These are phyloP conservation scores for Boletus patriciae DNA, from an alignment of 768 basidiomycete species.

Conservation along the genomic window DNA sequence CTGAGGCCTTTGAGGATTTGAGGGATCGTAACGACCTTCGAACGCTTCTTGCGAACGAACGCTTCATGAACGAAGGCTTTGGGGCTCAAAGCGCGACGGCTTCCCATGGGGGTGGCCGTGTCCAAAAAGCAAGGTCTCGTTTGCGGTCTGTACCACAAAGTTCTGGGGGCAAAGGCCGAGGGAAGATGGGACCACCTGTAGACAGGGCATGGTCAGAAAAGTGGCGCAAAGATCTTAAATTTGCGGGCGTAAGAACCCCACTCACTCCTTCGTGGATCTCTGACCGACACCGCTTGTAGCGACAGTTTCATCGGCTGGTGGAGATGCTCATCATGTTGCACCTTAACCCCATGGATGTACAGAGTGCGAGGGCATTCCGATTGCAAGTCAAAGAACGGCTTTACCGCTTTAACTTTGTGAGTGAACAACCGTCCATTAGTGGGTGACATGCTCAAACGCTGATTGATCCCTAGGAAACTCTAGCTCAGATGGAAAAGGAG, in stretches of 20 bases:
- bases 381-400: slow-evolving; percentile 93
- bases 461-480: slow-evolving; percentile 61
- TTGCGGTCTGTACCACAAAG: slow-evolving; percentile 30
- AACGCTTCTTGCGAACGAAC: slow-evolving; percentile 64
- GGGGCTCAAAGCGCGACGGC: slow-evolving; percentile 36
- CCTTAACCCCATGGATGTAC: slow-evolving; percentile 60
- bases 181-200: slow-evolving; percentile 75
- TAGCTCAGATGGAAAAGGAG: slow-evolving; percentile 82
- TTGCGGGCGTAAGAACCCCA: slow-evolving; percentile 67
- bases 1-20: slow-evolving; percentile 96
- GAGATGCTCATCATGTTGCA: slow-evolving; percentile 87
- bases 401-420: slow-evolving; percentile 92
- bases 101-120: slow-evolving; percentile 51
- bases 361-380: slow-evolving; percentile 64
- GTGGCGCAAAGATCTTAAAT: slow-evolving; percentile 82
- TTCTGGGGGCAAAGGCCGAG: slow-evolving; percentile 36
- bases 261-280: neutral
- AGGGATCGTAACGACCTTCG: slow-evolving; percentile 88
- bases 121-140: slow-evolving; percentile 41
- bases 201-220: slow-evolving; percentile 76
- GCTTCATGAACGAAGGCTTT: slow-evolving; percentile 73
- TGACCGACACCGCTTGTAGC: slow-evolving; percentile 43
- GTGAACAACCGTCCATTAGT: slow-evolving; percentile 27
- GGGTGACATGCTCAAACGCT: neutral
- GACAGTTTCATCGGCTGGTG: slow-evolving; percentile 88